Percentiles rank a stretch among this genome's conserved stretches.
These are phyloP conservation scores for Murraya koenigii DNA, from an alignment of 345 rosid genomes.

Conservation along the genomic window DNA sequence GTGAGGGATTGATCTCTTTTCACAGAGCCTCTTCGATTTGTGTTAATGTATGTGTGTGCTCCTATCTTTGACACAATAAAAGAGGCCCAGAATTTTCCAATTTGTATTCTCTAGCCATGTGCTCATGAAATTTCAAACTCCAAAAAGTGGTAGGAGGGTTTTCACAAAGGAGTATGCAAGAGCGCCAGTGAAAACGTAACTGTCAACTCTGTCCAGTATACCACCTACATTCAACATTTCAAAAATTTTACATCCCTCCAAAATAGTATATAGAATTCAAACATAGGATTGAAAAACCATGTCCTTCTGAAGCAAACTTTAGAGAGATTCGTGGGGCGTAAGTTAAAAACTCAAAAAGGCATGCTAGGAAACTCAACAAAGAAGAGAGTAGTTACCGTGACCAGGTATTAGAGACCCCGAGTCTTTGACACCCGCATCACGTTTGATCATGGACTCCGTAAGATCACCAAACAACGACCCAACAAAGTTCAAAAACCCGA, in stretches of 20 bases:
- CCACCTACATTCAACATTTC: constrained; percentile 54
- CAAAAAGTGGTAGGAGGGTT: constrained; percentile 61
- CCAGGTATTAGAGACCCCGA: constrained; percentile 96
- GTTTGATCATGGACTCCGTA: constrained; percentile 92
- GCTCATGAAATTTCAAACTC: constrained; percentile 47
- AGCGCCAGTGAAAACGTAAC: constrained; percentile 94
- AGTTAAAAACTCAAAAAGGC: neutral
- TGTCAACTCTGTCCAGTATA: constrained; percentile 83
- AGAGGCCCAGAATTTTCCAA: neutral
- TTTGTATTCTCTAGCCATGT: neutral
- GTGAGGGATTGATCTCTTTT: neutral
- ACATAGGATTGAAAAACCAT: neutral
- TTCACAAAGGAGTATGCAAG: constrained; percentile 81
- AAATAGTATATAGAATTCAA: neutral
- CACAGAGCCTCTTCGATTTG: neutral
- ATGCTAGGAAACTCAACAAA: neutral
- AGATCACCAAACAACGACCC: constrained; percentile 96
- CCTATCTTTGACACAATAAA: neutral
- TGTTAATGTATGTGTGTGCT: neutral
- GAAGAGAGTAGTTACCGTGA: constrained; percentile 50
- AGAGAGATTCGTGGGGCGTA: neutral
- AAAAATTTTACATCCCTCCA: too few species aligned
- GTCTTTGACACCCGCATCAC: constrained; percentile 97
- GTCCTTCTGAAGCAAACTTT: neutral
- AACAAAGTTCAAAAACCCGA: constrained; percentile 79